Percentiles rank a stretch among this genome's conserved stretches.
phyloP scores from a whole-genome alignment of 2,329 filamentous ascomycete genomes.

The Trichoderma gracile region DNA sequence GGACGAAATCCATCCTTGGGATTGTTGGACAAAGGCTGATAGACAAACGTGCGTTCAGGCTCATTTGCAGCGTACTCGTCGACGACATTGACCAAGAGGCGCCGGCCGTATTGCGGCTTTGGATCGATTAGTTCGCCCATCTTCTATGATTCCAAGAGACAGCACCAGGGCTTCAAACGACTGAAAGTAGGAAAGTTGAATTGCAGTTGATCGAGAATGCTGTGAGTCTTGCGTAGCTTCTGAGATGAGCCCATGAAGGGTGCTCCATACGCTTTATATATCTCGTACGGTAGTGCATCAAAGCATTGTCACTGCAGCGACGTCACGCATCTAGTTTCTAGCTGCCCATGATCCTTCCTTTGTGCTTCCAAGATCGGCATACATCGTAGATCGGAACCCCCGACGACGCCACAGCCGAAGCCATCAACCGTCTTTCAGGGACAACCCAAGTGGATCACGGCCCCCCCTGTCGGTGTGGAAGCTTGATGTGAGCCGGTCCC shows the following conservation, averaged over 20 bases:
- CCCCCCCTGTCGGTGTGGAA: background rate
- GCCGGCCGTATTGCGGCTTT: slow-evolving; percentile 31
- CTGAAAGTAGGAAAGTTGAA: too few relatives aligned
- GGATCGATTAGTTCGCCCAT: background rate
- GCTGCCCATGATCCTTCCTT: background rate
- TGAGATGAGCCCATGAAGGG: background rate
- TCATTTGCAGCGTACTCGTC: slow-evolving; percentile 41
- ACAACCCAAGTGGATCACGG: background rate
- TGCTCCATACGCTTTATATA: background rate
- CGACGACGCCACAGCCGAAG: background rate
- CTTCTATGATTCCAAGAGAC: too few relatives aligned
- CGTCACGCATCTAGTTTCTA: background rate
- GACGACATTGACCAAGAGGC: slow-evolving; percentile 43
- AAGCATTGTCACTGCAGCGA: background rate
- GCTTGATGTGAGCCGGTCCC: background rate
- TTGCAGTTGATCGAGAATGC: background rate
- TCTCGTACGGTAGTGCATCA: background rate
- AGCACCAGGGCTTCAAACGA: too few relatives aligned
- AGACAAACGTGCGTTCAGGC: slow-evolving; percentile 40
- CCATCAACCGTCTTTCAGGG: background rate
- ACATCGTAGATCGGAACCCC: background rate
- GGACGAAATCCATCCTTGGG: slow-evolving; percentile 44
- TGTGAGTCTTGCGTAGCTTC: background rate
- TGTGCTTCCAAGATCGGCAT: background rate
- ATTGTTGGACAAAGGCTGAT: slow-evolving; percentile 39